These are phyloP conservation scores for Acacia crassicarpa DNA, from an alignment of 306 rosid species.

Conservation along the genomic window DNA sequence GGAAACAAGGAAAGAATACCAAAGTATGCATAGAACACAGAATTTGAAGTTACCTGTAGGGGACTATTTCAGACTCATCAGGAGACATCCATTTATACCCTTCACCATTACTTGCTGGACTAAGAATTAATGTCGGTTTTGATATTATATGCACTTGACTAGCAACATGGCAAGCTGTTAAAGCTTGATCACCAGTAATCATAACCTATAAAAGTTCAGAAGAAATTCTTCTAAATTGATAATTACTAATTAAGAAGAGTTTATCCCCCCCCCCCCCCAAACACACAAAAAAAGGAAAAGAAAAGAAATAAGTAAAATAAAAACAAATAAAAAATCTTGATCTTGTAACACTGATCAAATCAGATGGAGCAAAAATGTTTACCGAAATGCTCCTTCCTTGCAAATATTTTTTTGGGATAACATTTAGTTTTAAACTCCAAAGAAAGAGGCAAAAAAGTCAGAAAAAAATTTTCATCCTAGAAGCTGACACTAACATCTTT, in stretches of 20 bases:
- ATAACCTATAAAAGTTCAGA: conserved; percentile 62
- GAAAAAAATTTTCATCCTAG: background rate
- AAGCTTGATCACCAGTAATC: conserved; percentile 99
- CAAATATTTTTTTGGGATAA: background rate
- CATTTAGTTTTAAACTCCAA: background rate
- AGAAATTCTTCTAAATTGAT: conserved; percentile 23
- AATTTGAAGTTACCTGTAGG: conserved; percentile 54
- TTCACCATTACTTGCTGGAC: conserved; percentile 50
- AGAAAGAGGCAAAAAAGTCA: background rate
- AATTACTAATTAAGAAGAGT: conserved; percentile 17
- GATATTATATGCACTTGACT: conserved; percentile 95
- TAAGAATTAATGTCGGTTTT: conserved; percentile 79
- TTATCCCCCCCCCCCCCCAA: background rate
- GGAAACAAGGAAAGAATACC: background rate
- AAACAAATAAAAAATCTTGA: background rate
- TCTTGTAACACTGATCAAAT: background rate
- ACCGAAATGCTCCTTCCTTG: background rate
- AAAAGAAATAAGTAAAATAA: too few species aligned
- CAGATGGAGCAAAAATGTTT: background rate
- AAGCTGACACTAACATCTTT: conserved; percentile 5
- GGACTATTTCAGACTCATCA: conserved; percentile 71
- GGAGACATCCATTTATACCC: conserved; percentile 91
- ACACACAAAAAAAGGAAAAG: background rate
- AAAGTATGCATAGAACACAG: background rate
- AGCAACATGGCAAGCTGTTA: conserved; percentile 99